Evolutionary conservation across 768 basidiomycete genomes (phyloP), one percentile per base, ranked within the genome.

Genomic region (Rhodotorula kratochvilovae): DNA sequence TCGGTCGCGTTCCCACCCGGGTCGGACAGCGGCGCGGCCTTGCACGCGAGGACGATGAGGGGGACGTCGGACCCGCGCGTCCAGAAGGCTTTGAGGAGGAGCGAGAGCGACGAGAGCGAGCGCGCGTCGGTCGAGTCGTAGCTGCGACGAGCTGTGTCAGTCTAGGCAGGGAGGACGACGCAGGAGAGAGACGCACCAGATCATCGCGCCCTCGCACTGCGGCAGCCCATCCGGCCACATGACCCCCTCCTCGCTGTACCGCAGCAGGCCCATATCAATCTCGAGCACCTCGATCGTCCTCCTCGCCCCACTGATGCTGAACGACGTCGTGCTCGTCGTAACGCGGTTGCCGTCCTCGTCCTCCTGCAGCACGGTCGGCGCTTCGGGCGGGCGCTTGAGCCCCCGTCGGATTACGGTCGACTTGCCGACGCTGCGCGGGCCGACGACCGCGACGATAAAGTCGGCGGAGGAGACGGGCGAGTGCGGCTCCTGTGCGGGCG

Each of bases 11-110:
- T 61, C 15, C 35, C 17, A 8, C 29, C 54, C 29, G 62, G 23
- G 39, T 12, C 51, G 46, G 27, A 17, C 8, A 83, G 83, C 29
- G 89, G 81, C 77, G 95, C 90, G 11, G 88, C 87, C 80, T 96
- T 97, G 82, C 92, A 92, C 8, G 90, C 91, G 23, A 97, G 83
- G 21, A 92, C 89, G 56, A 95, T 84, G 35, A 85, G 81, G 5
- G 71, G 71, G 48, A 89, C 81, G 68, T 85, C 85, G 86, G 81
- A 62, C 83, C 82, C 76, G 81, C 82, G 80, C 86, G 88, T 68
- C 84, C 81, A 76, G 84, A 90, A 92, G 76, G 64, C 65, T 56
- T 74, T 53, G 19, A 78, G 75, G 31, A 77, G 71, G 15, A 29
- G 56, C 16, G 36, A 54, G 29, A 76, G 62, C 15, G 65, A 42